Conservation (phyloP, 352 stramenopile species). For the Stramenopiles sp. region DNA sequence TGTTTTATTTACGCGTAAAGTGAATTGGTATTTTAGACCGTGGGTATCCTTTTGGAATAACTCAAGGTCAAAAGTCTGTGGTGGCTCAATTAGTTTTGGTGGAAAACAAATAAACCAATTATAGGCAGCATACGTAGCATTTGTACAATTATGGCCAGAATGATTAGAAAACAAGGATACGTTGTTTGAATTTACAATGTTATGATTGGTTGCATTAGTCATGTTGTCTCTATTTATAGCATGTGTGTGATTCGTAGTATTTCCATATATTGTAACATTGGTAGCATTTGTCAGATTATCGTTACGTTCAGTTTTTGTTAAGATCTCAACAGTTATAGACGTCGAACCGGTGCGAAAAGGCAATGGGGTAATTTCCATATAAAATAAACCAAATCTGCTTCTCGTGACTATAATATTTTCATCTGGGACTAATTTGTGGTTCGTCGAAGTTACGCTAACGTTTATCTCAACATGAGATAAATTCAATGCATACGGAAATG, state of each 20-base stretch:
- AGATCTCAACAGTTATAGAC: slow-evolving; percentile 4
- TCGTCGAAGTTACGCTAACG: not conserved
- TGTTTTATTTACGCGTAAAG: slow-evolving; percentile 1
- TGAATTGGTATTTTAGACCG: not conserved
- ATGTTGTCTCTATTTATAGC: too few species aligned
- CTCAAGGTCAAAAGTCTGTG: not conserved
- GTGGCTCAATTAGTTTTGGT: too few species aligned
- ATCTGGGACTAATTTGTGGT: not conserved
- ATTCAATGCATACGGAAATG: not conserved
- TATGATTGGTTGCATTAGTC: not conserved
- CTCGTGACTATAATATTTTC: not conserved
- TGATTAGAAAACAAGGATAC: not conserved
- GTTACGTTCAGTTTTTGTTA: not conserved
- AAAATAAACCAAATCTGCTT: not conserved
- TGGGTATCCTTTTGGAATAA: not conserved
- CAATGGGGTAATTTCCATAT: not conserved
- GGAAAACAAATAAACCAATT: too few species aligned
- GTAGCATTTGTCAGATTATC: not conserved
- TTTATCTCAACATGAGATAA: not conserved
- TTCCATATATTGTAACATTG: not conserved
- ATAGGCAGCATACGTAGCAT: too few species aligned
- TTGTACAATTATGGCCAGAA: not conserved
- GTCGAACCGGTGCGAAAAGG: not conserved
- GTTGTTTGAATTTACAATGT: not conserved
- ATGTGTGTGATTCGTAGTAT: not conserved